Evolutionary conservation across 208 protist species (phyloP).

Genomic region (Leishmania martiniquensis): DNA sequence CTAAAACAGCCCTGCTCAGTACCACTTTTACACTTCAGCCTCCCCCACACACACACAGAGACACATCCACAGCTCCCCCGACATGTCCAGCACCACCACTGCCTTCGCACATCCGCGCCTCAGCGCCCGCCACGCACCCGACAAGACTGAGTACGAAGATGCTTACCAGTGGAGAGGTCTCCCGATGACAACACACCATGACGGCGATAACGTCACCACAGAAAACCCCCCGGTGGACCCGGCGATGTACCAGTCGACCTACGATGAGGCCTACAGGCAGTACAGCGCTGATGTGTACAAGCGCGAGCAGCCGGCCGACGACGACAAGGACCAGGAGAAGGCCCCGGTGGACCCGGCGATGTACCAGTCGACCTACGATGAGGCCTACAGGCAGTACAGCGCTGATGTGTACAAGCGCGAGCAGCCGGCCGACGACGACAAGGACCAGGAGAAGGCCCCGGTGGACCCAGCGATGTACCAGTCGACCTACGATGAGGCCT

Average conservation of each 20-base stretch:
- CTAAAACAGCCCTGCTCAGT: no score
- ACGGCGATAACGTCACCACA: not conserved
- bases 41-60: not conserved
- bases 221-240: conserved; percentile 17
- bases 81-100: conserved; percentile 3
- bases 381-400: not conserved
- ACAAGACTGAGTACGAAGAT: conserved; percentile 37
- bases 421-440: not conserved
- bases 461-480: conserved; percentile 32
- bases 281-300: conserved; percentile 54
- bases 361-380: not conserved
- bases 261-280: conserved; percentile 39
- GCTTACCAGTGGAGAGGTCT: conserved; percentile 39
- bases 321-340: not conserved
- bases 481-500: not conserved
- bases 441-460: not conserved
- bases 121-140: not conserved
- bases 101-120: not conserved
- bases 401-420: conserved; percentile 18
- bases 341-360: not conserved
- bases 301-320: not conserved
- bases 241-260: not conserved
- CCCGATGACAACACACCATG: not conserved
- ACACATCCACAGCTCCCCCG: not conserved
- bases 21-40: no score